Base-by-base conservation (phyloP, 2,329 filamentous ascomycete species). In the Fusarium chuoi region DNA sequence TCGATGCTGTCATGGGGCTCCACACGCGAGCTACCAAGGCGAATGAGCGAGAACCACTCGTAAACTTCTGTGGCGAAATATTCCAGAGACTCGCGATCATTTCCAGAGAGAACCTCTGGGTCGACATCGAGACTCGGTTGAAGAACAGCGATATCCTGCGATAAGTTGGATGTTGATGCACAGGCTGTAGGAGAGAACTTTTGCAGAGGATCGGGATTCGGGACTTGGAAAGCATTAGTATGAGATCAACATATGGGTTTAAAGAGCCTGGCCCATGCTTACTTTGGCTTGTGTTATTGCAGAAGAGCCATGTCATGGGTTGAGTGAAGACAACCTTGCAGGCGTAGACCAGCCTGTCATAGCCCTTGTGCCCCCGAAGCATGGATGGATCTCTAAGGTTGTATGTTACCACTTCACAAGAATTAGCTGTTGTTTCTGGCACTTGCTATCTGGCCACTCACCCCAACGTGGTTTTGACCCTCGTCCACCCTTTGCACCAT, bases 331-430 rank as follows among this genome's bases (percentile, higher is more conserved):
- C 94, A 71, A 94, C 94, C 76, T 92, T 91, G 81, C 91, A 94
- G 20, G 94, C 94, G 86, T 93, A 93, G 12, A 92, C 81, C 20
- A 98, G 84, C 51, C 94, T 87, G 71, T 95, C 92, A 78, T 97
- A 98, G 0, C 91, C 92, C 73, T 93, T 95, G 81, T 94, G 96
- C 7, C 95, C 95, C 61, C 91, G 92, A 13, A 94, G 81, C 94
- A 98, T 98, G 1, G 91, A 91, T 2, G 91, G 88, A 10, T 87
- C 85, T 24, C 91, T 89, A 35, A 99, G 87, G 68, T 98, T 91
- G 57, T 93, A 86, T 76, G 96, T 90, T 51, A 98, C 89, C 35
- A 92, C 93, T 96, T 65, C 24, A 35, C 20, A 18, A 38, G 14
- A 41, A 68, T 85, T 66, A 85, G 80, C 42, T 28, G 7, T 28